Evolutionary conservation across 345 rosid genomes (phyloP), one percentile per base, ranked within the genome.

Genomic region (Pistacia integerrima): DNA sequence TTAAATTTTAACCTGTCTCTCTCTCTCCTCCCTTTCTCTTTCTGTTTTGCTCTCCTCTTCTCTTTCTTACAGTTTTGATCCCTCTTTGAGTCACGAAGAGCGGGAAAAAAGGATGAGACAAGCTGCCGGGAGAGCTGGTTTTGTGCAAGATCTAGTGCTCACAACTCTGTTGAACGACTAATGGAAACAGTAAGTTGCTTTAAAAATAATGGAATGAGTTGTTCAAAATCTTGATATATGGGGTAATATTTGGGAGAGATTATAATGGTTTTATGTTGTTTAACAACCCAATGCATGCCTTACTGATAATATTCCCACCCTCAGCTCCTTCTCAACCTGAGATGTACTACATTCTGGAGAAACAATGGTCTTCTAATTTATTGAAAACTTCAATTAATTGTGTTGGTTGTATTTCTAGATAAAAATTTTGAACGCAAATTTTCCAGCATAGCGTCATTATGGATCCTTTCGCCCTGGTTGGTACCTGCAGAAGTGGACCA

Each of bases 21-120:
- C 28, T 72, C 49, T 57, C 13, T 5, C 71, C 9, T 8, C 30
- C 8, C 16, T 22, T 35, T 9, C 30, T 12, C 16, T 55, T 36
- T 76, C 10, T 76, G 46, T 73, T 10, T 6, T 16, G 64, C 11
- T 70, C 9, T 6, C 22, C 14, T 16, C 11, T 36, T 10, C 16
- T 12, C 16, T 65, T 55, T 76, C 10, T 76, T 65, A 74, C 89
- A 89, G 93, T 78, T 85, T 84, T 17, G 93, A 89, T 72, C 87
- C 93, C 14, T 81, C 88, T 57, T 78, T 89, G 87, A 89, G 90
- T 72, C 48, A 35, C 0, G 90, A 89, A 77, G 93, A 89, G 76
- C 83, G 89, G 55, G 85, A 85, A 73, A 82, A 84, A 82, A 81
- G 88, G 85, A 83, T 87, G 70, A 82, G 28, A 76, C 89, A 84